These are phyloP conservation scores for Brasenia schreberi DNA, from an alignment of 164 flowering plant species.

Conservation along the genomic window DNA sequence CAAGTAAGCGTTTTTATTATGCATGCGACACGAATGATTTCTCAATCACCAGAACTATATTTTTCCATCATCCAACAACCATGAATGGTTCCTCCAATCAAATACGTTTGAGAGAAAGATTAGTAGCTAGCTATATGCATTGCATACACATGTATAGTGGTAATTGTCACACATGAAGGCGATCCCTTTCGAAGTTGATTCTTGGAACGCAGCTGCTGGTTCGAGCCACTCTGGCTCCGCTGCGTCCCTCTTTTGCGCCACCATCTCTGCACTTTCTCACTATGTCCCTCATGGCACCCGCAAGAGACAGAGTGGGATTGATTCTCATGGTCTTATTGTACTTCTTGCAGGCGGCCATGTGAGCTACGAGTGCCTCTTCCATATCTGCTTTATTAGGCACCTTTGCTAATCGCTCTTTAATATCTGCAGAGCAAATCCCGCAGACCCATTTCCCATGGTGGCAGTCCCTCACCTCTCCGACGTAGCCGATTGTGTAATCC, in stretches of 20 bases:
- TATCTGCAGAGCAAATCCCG: constrained; percentile 55
- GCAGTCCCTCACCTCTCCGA: constrained; percentile 15
- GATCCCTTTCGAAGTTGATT: not conserved
- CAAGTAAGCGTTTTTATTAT: too few relatives aligned
- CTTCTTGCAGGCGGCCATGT: constrained; percentile 31
- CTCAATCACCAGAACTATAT: constrained; percentile 44
- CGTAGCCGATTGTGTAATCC: constrained; percentile 44
- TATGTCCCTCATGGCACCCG: constrained; percentile 34
- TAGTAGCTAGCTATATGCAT: constrained; percentile 46
- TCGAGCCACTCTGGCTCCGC: not conserved
- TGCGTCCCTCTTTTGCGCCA: not conserved
- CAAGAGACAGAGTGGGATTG: constrained; percentile 43
- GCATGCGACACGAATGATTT: constrained; percentile 22
- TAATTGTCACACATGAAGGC: not conserved
- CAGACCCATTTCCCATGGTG: constrained; percentile 48
- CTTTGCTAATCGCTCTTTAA: constrained; percentile 24
- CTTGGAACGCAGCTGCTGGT: constrained; percentile 1
- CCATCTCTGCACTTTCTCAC: constrained; percentile 7
- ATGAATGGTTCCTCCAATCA: constrained; percentile 53
- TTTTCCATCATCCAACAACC: constrained; percentile 55
- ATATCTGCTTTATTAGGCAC: constrained; percentile 7
- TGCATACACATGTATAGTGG: not conserved
- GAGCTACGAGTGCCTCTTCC: constrained; percentile 31
- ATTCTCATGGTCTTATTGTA: constrained; percentile 35
- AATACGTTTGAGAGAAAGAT: constrained; percentile 30